Evolutionary conservation across 108 stramenopile species (phyloP).

Genomic region (Fragilaria crotonensis): DNA sequence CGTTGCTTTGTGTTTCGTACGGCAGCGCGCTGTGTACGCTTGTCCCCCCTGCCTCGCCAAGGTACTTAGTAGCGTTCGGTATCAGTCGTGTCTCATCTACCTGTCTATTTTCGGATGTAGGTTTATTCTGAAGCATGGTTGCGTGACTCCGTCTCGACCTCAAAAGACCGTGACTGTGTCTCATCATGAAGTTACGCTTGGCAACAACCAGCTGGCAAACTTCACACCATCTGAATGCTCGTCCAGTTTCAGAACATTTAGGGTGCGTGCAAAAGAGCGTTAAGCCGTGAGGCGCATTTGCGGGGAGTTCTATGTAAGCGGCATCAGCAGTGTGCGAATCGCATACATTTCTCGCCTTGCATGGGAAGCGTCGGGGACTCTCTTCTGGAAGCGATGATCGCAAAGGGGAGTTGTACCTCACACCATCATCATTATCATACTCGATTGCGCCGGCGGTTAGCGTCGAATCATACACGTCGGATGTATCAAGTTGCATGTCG

Average conservation of each 20-base stretch:
- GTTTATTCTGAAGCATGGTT: neutral
- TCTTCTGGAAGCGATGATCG: no score
- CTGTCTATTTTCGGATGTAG: neutral
- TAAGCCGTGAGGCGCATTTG: neutral
- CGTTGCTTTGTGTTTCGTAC: neutral
- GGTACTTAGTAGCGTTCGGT: neutral
- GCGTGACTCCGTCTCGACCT: neutral
- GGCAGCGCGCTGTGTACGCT: neutral
- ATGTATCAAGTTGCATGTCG: no score
- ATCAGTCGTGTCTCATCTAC: neutral
- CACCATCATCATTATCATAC: no score
- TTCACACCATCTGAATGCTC: neutral
- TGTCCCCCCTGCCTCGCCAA: neutral
- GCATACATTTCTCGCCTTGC: neutral
- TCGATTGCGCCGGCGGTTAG: no score
- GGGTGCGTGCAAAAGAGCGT: neutral
- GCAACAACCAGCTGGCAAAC: neutral
- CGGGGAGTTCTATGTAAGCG: conserved; percentile 2
- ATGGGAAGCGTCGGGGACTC: neutral
- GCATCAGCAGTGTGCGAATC: neutral
- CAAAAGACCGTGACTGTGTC: conserved; percentile 1
- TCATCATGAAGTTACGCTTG: conserved; percentile 1
- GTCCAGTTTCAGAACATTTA: neutral
- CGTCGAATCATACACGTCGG: no score
- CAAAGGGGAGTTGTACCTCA: no score